These are phyloP conservation scores for Ottelia alismoides DNA, from an alignment of 106 monocot genomes.

Conservation along the genomic window DNA sequence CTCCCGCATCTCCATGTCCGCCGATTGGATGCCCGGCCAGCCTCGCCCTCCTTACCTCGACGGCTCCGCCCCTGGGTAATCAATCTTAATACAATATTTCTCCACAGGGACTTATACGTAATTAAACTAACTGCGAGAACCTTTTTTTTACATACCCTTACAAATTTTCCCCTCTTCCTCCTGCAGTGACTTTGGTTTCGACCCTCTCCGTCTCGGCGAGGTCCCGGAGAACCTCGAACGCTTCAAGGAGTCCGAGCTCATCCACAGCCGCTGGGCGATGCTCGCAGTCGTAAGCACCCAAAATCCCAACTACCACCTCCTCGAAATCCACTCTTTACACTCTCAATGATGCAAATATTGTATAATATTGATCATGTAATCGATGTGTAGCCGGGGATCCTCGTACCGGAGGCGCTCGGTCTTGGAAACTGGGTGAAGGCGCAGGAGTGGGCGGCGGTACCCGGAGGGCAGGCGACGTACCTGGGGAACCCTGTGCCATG, in stretches of 20 bases:
- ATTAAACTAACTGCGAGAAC: too few relatives aligned
- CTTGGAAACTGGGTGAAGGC: conserved; percentile 12
- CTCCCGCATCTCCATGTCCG: conserved; percentile 71
- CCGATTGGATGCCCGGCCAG: conserved; percentile 98
- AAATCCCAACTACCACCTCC: too few relatives aligned
- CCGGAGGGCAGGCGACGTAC: conserved; percentile 7
- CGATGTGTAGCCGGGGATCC: conserved; percentile 1
- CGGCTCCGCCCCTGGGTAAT: conserved; percentile 80
- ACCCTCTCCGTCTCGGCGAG: conserved; percentile 5
- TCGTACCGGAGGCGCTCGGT: conserved; percentile 10
- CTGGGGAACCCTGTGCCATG: conserved; percentile 8
- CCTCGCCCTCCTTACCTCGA: conserved; percentile 90
- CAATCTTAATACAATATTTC: too few relatives aligned
- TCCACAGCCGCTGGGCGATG: conserved; percentile 12
- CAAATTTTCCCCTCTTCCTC: too few relatives aligned
- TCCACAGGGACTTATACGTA: too few relatives aligned
- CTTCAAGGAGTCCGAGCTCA: conserved; percentile 16
- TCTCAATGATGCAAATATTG: neutral
- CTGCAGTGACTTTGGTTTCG: conserved; percentile 12
- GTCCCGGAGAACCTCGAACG: conserved; percentile 7
- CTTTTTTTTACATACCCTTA: too few relatives aligned
- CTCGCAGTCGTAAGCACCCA: conserved; percentile 9
- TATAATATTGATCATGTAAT: neutral
- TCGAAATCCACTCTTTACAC: too few relatives aligned
- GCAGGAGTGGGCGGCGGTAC: conserved; percentile 12